phyloP scores from a whole-genome alignment of 495 filamentous ascomycete genomes.

The Xylaria flabelliformis region DNA sequence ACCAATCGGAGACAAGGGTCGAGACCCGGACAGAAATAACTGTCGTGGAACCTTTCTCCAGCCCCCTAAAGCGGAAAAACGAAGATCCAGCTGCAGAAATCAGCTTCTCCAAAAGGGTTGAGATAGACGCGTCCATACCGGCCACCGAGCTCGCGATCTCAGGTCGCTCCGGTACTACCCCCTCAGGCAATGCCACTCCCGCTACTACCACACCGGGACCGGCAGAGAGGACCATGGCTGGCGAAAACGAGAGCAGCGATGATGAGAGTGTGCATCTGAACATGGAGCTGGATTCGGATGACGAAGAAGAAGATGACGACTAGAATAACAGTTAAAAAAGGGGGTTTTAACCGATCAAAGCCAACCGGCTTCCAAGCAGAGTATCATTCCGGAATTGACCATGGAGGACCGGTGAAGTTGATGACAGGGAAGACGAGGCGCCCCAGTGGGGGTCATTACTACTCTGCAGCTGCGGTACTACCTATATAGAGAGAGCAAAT shows the following conservation, averaged over 20 bases:
- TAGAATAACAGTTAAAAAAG: conserved; percentile 41
- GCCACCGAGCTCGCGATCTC: not conserved
- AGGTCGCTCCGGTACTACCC: not conserved
- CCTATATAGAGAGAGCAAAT: not conserved
- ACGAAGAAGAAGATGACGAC: conserved; percentile 33
- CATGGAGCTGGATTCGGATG: conserved; percentile 46
- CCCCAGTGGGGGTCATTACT: not conserved
- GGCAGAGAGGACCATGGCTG: not conserved
- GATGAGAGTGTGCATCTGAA: conserved; percentile 50
- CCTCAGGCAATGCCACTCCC: conserved; percentile 12
- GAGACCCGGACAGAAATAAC: conserved; percentile 28
- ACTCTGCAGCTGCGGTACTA: conserved; percentile 4
- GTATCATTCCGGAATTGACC: not conserved
- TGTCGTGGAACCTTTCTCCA: conserved; percentile 25
- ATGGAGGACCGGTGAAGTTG: not conserved
- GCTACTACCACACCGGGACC: not conserved
- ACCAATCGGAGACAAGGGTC: conserved; percentile 26
- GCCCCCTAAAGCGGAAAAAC: conserved; percentile 53
- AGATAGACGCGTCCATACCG: conserved; percentile 30
- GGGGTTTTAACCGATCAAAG: conserved; percentile 8
- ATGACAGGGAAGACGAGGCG: not conserved
- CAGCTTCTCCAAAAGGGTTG: conserved; percentile 35
- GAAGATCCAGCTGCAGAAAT: conserved; percentile 37
- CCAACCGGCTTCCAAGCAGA: not conserved
- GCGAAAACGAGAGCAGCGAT: conserved; percentile 37